A percentile compares a stretch with the other conserved stretches of the same genome.
phyloP scores from a whole-genome alignment of 768 basidiomycete species.

The Tulasnella sp. region DNA sequence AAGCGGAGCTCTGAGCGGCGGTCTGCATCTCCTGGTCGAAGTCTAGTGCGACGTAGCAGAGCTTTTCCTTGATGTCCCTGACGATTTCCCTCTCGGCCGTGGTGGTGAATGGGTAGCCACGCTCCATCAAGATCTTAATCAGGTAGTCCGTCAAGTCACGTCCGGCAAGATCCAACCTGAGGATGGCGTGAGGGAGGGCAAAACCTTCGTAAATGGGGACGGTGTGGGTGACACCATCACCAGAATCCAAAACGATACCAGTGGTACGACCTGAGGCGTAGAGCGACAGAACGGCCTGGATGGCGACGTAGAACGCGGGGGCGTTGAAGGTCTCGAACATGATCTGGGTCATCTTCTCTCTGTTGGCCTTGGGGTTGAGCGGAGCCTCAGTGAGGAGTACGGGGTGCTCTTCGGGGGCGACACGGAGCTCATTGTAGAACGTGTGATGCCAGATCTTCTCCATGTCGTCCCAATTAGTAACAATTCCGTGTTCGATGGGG shows the following conservation, averaged over 20 bases:
- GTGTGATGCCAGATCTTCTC: conserved; percentile 99
- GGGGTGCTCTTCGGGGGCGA: conserved; percentile 68
- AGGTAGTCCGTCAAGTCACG: conserved; percentile 81
- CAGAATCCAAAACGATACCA: conserved; percentile 89
- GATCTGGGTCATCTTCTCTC: conserved; percentile 69
- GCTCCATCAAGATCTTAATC: conserved; percentile 78
- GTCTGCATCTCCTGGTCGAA: conserved; percentile 91
- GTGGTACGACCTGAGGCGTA: conserved; percentile 95
- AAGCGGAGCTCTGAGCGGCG: conserved; percentile 75
- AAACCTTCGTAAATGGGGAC: conserved; percentile 97
- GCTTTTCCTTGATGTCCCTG: conserved; percentile 88
- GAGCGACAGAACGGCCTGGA: conserved; percentile 64
- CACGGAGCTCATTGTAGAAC: conserved; percentile 77
- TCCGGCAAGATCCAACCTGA: conserved; percentile 84
- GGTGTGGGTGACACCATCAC: conserved; percentile 92
- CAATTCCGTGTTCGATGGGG: conserved; percentile 88
- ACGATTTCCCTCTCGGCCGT: conserved; percentile 91
- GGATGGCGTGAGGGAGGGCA: conserved; percentile 84
- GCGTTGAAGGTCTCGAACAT: conserved; percentile 74
- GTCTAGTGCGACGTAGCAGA: conserved; percentile 90
- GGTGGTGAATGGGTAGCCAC: conserved; percentile 90
- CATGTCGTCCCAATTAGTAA: conserved; percentile 87
- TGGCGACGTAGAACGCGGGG: conserved; percentile 64
- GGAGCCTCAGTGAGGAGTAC: conserved; percentile 64
- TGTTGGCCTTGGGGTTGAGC: conserved; percentile 62